These are phyloP conservation scores for Triticum timopheevii DNA, from an alignment of 176 grass and related monocot species.

Conservation along the genomic window DNA sequence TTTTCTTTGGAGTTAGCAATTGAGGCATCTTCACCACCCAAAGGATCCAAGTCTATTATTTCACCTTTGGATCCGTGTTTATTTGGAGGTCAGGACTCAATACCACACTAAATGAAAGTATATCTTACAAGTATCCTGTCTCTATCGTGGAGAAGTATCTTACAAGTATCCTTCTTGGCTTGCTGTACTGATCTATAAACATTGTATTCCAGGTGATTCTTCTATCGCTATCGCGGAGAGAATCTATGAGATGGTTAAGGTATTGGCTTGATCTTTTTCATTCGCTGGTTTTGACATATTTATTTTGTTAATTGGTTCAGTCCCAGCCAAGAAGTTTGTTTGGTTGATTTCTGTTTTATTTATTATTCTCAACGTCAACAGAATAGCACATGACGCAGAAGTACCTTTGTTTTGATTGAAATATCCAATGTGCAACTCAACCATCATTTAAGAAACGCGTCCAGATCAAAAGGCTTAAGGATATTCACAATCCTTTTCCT, in stretches of 20 bases:
- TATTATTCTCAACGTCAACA: slow-evolving; percentile 9
- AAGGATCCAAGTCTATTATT: slow-evolving; percentile 82
- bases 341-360: slow-evolving; percentile 2
- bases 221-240: slow-evolving; percentile 75
- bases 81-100: slow-evolving; percentile 59
- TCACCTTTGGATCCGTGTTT: slow-evolving; percentile 44
- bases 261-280: slow-evolving; percentile 39
- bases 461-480: background rate
- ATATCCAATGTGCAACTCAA: slow-evolving; percentile 2
- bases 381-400: slow-evolving; percentile 2
- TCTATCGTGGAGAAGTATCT: too few species aligned
- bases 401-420: background rate
- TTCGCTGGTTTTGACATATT: slow-evolving; percentile 3
- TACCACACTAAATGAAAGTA: background rate
- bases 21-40: slow-evolving; percentile 85
- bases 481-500: slow-evolving; percentile 8
- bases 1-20: slow-evolving; percentile 73
- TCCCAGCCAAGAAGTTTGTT: background rate
- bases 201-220: slow-evolving; percentile 74
- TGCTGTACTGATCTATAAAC: slow-evolving; percentile 15
- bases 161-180: too few species aligned
- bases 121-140: background rate
- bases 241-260: slow-evolving; percentile 86
- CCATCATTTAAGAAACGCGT: background rate
- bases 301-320: background rate